Base-by-base conservation (phyloP, 2,329 filamentous ascomycete species). In the Trichophyton simii region DNA sequence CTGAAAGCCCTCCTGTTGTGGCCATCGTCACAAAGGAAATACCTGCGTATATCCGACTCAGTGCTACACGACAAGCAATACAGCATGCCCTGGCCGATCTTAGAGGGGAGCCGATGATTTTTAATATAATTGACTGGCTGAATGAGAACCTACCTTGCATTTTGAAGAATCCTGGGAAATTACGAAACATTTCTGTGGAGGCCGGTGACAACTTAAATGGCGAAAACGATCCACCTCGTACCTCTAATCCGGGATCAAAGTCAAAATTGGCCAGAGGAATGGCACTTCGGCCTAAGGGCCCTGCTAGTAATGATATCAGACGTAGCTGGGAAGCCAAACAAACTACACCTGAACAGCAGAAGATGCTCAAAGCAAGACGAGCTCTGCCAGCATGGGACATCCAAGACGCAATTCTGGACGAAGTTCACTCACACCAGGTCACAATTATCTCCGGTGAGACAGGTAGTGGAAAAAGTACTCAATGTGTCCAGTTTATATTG, bases 371-470 rank as follows among this genome's bases (percentile, higher is more conserved):
- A 18, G 84, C 84, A 67, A 82, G 94, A 50, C 82, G 87, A 71
- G 83, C 80, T 55, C 77, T 99, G 1, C 94, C 94, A 2, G 94
- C 94, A 1, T 99, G 94, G 94, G 83, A 83, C 63, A 84, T 94
- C 68, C 85, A 84, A 67, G 85, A 92, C 20, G 79, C 81, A 0
- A 89, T 99, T 34, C 83, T 97, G 8, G 73, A 82, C 20, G 87
- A 88, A 0, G 88, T 99, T 57, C 81, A 81, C 48, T 77, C 80
- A 3, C 85, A 92, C 69, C 87, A 96, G 72, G 91, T 99, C 58
- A 96, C 90, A 0, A 96, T 99, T 68, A 94, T 99, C 67, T 95
- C 91, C 50, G 94, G 94, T 67, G 94, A 97, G 75, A 99, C 94
- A 3, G 94, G 94, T 60, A 96, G 90, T 18, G 94, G 94, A 70